These are phyloP conservation scores for Corylus heterophylla DNA, from an alignment of 306 rosid genomes.

Conservation along the genomic window DNA sequence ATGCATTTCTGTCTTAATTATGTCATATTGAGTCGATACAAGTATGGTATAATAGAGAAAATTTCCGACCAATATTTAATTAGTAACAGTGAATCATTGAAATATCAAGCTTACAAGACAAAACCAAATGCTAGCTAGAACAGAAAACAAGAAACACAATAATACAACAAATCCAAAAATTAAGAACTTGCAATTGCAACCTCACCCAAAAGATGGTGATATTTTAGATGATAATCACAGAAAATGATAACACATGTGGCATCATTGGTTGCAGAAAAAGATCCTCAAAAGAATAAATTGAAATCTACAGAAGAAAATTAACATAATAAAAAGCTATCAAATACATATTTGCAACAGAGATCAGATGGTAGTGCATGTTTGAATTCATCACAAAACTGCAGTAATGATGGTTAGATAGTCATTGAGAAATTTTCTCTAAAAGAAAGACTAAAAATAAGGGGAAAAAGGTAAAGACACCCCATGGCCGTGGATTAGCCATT, in stretches of 20 bases:
- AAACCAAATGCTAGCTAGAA: too few relatives aligned
- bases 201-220: conserved; percentile 85
- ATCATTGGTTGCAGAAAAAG: conserved; percentile 50
- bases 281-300: background rate
- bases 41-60: background rate
- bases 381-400: conserved; percentile 63
- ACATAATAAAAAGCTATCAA: background rate
- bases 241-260: conserved; percentile 12
- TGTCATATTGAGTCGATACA: too few relatives aligned
- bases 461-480: too few relatives aligned
- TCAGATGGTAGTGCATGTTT: conserved; percentile 95
- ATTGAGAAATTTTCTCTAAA: background rate
- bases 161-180: background rate
- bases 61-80: background rate
- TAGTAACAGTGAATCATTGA: conserved; percentile 57
- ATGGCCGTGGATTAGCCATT: too few relatives aligned
- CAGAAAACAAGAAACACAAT: background rate
- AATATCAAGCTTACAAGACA: conserved; percentile 15
- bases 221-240: conserved; percentile 50
- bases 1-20: too few relatives aligned
- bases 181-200: conserved; percentile 30
- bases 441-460: background rate
- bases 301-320: background rate
- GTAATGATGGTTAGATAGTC: conserved; percentile 50
- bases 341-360: conserved; percentile 34